Evolutionary conservation across 2,329 filamentous ascomycete genomes (phyloP).

Genomic region (Fusarium burgessii): DNA sequence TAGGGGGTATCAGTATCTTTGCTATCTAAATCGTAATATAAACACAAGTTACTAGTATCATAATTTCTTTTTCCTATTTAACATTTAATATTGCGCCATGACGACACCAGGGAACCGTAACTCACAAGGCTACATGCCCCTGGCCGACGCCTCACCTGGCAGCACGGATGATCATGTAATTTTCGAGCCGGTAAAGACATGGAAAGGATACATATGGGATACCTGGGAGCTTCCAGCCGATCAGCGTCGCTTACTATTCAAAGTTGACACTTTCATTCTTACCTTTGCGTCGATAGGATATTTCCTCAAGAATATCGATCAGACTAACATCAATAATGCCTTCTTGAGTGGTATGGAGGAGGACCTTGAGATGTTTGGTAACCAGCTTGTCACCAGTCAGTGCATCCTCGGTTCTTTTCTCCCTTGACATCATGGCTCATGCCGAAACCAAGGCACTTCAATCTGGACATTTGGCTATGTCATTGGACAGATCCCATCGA

Average conservation of each 20-base stretch:
- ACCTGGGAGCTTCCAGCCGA: neutral
- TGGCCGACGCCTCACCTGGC: neutral
- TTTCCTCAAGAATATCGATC: constrained; percentile 2
- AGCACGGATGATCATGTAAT: neutral
- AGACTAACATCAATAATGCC: constrained; percentile 2
- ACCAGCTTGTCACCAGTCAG: constrained; percentile 5
- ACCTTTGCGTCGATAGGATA: neutral
- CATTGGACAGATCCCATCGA: constrained; percentile 43
- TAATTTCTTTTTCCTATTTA: neutral
- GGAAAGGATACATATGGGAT: constrained; percentile 11
- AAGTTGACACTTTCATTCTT: neutral
- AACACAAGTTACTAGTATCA: too few species aligned
- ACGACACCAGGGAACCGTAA: neutral
- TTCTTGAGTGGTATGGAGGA: constrained; percentile 1
- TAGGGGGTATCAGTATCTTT: neutral
- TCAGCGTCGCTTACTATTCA: neutral
- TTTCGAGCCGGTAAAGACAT: neutral
- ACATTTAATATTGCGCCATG: neutral
- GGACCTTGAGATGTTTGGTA: constrained; percentile 1
- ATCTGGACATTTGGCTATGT: constrained; percentile 42
- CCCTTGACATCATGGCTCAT: neutral
- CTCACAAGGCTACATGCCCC: neutral
- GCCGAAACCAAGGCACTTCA: constrained; percentile 15
- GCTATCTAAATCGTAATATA: too few species aligned
- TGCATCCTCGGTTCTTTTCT: neutral